These are phyloP conservation scores for Pseudogymnoascus verrucosus DNA, from an alignment of 2,329 filamentous ascomycete genomes.

Conservation along the genomic window DNA sequence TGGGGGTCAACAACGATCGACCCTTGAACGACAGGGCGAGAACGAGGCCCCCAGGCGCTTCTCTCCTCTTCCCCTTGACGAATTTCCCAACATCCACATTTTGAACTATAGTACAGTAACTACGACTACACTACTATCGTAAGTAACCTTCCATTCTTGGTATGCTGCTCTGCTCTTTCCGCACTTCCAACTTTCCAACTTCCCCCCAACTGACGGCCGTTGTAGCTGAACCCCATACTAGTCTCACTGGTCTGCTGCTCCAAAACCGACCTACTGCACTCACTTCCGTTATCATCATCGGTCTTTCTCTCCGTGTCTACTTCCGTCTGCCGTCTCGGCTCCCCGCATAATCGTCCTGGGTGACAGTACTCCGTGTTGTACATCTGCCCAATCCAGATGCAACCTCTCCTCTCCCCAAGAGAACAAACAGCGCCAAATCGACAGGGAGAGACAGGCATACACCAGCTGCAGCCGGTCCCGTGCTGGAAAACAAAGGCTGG, in stretches of 20 bases:
- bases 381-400: constrained; percentile 2
- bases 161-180: background rate
- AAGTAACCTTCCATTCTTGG: constrained; percentile 1
- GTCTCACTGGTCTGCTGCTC: background rate
- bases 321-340: background rate
- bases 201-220: background rate
- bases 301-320: background rate
- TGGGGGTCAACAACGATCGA: constrained; percentile 1
- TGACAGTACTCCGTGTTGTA: background rate
- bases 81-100: background rate
- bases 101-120: background rate
- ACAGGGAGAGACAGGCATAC: background rate
- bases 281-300: background rate
- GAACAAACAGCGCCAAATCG: background rate
- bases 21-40: background rate
- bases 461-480: background rate
- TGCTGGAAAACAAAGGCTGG: background rate
- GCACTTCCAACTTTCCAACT: background rate
- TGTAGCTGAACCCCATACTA: background rate
- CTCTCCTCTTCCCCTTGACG: background rate
- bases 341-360: background rate
- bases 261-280: background rate
- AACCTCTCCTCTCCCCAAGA: background rate
- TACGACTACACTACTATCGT: background rate
- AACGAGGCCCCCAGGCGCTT: background rate